Base-by-base conservation (phyloP, 192 early-diverging fungal genomes). In the Linnemannia schmuckeri region DNA sequence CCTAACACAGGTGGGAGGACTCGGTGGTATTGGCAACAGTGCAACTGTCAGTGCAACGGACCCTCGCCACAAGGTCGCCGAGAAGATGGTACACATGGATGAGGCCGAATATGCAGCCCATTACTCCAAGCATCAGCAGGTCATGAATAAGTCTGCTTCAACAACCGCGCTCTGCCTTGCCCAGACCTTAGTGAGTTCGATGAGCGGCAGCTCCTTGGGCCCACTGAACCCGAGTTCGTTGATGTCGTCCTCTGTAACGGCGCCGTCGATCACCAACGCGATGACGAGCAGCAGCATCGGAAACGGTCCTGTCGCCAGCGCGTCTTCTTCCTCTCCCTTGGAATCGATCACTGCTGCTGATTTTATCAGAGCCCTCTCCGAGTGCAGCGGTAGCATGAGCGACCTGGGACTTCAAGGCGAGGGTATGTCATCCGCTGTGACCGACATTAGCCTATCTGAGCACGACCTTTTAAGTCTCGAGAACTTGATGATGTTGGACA, bases 41-140 rank as follows among this genome's bases (percentile, higher is more conserved):
- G 76, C 76, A 18, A 78, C 75, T 4, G 49, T 70, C 13, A 77
- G 72, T 68, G 76, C 75, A 4, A 81, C 79, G 2, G 85, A 81
- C 41, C 85, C 85, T n/a, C 79, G 85, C 17, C 85, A 80, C 27
- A 87, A 87, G 44, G 76, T 87, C 49, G 47, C 79, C 22, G 85
- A 87, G 47, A 87, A 81, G 37, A 87, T 78, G 66, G 76, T 81
- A 0, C 85, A 87, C 66, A 87, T 87, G 85, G 79, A 81, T 17
- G 85, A 87, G 41, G 66, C 79, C 18, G 85, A 87, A 54, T 87
- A 87, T 38, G 80, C 85, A 6, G 79, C 72, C 3, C 85, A 87
- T 66, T 87, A 81, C 72, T 81, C 85, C 4, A 81, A 77, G 76
- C 85, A 81, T 30, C 76, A 81, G 12, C 76, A 74, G n/a, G 74